Percentiles rank a stretch among this genome's conserved stretches.
These are phyloP conservation scores for Isoetes taiwanensis DNA, from an alignment of 75 land plant species.

Conservation along the genomic window DNA sequence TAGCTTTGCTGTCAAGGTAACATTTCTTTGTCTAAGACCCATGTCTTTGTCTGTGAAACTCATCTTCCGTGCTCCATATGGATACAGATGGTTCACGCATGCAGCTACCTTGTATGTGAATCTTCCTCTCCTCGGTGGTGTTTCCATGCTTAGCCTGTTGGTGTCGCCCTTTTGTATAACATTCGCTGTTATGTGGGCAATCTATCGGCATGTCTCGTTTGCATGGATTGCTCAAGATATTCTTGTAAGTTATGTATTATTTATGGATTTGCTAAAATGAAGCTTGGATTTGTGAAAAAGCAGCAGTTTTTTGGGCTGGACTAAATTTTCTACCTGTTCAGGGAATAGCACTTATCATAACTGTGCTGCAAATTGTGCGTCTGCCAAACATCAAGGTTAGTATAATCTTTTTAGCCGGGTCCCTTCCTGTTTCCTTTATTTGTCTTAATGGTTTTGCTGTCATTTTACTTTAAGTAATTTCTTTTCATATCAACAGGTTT, in stretches of 20 bases:
- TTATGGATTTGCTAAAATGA: too few relatives aligned
- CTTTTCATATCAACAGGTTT: conserved; percentile 40
- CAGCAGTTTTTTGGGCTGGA: not conserved
- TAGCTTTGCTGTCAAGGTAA: conserved; percentile 76
- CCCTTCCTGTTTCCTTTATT: too few relatives aligned
- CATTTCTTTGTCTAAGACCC: conserved; percentile 3
- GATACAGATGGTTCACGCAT: conserved; percentile 70
- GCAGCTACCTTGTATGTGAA: conserved; percentile 49
- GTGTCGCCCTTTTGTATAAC: conserved; percentile 79
- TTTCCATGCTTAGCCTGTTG: conserved; percentile 54
- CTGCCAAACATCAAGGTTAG: conserved; percentile 87
- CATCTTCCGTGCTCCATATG: not conserved
- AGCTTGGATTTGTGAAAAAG: too few relatives aligned
- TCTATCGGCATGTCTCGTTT: conserved; percentile 45
- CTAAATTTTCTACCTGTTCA: conserved; percentile 2
- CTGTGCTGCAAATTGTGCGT: conserved; percentile 88
- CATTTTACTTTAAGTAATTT: not conserved
- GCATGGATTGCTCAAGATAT: conserved; percentile 99
- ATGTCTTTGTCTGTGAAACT: not conserved
- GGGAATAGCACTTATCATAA: conserved; percentile 52
- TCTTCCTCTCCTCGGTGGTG: conserved; percentile 68
- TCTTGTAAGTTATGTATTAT: conserved; percentile 42
- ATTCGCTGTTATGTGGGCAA: conserved; percentile 89
- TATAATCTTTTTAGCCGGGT: not conserved
- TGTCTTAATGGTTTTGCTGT: too few relatives aligned